Evolutionary conservation across 495 filamentous ascomycete genomes (phyloP), one percentile per base, ranked within the genome.

Genomic region (Neurospora discreta): DNA sequence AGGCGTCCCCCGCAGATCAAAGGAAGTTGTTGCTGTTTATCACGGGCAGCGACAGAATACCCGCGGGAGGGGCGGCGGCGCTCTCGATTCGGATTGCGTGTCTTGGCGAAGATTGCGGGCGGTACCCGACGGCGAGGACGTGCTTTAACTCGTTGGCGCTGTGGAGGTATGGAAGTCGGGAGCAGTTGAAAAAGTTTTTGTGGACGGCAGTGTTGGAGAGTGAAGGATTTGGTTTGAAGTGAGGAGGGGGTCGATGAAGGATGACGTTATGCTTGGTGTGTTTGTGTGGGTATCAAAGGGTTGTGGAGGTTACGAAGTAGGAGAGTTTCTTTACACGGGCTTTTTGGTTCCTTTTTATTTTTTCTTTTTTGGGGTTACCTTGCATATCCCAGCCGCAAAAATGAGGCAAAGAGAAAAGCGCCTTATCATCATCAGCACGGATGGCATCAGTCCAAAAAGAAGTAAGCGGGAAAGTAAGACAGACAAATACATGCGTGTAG

Each of bases 191-290:
- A 81, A 81, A 75, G 71, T 88, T 89, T 85, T 84, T 98, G 33
- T 97, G 94, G 93, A 86, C 88, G 76, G 94, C 94, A 15, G 93
- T 98, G 46, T 82, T 87, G 73, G 94, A 95, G 80, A 96, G 95
- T 75, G 93, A 97, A 79, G 94, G 94, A 60, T 98, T 98, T 86
- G 95, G 95, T 44, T 83, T 98, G 82, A 97, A 95, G 81, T 97
- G 69, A 79, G 68, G 9, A 10, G 2, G 44, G 10, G 10, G 2
- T 52, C n/a, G 20, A 52, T 6, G 10, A 52, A 8, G 6, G 23
- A 60, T 18, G 52, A 60, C 33, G 23, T 60, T 16, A 18, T 60
- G 26, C 20, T 58, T 60, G 15, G 23, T 11, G n/a, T n/a, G 42
- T n/a, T 18, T 33, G 23, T 52, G 20, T 20, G 20, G 26, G 46